These are phyloP conservation scores for Acer yangbiense DNA, from an alignment of 345 rosid species.

Conservation along the genomic window DNA sequence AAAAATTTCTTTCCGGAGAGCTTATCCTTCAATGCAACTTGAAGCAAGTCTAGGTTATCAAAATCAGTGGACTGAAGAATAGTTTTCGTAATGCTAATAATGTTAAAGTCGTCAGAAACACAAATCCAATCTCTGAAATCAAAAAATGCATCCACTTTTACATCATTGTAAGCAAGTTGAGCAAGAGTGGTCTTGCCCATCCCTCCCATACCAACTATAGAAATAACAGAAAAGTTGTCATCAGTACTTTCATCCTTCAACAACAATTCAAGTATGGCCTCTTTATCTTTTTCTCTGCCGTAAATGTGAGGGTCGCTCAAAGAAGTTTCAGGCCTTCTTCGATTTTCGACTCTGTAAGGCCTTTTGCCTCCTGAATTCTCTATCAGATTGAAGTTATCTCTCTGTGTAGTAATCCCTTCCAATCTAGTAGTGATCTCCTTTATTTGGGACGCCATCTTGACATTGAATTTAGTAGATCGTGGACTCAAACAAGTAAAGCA, in stretches of 20 bases:
- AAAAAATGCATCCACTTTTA: not conserved
- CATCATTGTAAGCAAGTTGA: constrained; percentile 22
- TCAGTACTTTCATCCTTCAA: not conserved
- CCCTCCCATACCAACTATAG: constrained; percentile 32
- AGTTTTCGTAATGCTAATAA: not conserved
- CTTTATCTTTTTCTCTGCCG: constrained; percentile 28
- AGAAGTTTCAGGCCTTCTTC: not conserved
- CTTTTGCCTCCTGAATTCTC: not conserved
- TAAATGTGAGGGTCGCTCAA: constrained; percentile 14
- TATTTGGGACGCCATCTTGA: constrained; percentile 6
- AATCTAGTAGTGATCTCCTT: constrained; percentile 3
- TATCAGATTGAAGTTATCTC: not conserved
- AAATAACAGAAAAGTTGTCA: constrained; percentile 10
- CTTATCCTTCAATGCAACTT: not conserved
- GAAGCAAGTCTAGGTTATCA: constrained; percentile 15
- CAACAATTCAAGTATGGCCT: constrained; percentile 10
- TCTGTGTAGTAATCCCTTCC: not conserved
- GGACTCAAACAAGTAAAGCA: not conserved
- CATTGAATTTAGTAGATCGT: not conserved
- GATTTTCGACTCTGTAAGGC: not conserved
- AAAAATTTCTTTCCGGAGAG: constrained; percentile 18
- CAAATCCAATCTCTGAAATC: constrained; percentile 15
- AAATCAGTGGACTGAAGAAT: not conserved
- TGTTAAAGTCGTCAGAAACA: constrained; percentile 18
- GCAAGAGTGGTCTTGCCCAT: constrained; percentile 28